phyloP scores from a whole-genome alignment of 2,329 filamentous ascomycete genomes.

The Ophiocordyceps sinensis region DNA sequence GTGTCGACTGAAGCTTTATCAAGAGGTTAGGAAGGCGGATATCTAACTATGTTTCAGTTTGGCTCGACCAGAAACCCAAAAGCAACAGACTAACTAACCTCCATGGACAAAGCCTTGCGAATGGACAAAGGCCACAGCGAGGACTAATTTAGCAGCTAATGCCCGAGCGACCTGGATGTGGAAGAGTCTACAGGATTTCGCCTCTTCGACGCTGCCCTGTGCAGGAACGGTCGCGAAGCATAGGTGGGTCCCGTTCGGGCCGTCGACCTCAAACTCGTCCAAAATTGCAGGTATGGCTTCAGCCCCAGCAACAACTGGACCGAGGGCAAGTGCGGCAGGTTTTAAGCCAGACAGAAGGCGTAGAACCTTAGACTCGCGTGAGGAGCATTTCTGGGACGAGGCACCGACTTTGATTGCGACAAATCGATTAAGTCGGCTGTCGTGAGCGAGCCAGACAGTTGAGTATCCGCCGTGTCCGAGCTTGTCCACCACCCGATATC shows the following conservation, averaged over 20 bases:
- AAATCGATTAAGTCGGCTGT: constrained; percentile 7
- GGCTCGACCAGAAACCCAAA: background rate
- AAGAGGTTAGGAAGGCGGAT: constrained; percentile 19
- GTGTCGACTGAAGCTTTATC: constrained; percentile 7
- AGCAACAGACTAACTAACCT: constrained; percentile 2
- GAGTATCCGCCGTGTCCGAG: constrained; percentile 22
- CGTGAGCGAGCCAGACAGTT: constrained; percentile 25
- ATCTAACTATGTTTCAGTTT: constrained; percentile 3
- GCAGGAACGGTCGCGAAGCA: background rate
- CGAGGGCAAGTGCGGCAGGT: too few species aligned
- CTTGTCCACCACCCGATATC: constrained; percentile 22
- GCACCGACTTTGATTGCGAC: constrained; percentile 4
- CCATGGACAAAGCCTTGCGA: constrained; percentile 12
- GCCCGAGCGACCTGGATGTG: constrained; percentile 1
- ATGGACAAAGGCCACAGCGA: constrained; percentile 10
- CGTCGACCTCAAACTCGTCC: background rate
- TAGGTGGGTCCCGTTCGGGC: background rate
- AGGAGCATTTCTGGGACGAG: background rate
- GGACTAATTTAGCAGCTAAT: constrained; percentile 4
- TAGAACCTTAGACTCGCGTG: background rate
- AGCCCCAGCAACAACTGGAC: too few species aligned
- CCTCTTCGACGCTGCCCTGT: background rate
- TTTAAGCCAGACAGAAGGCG: background rate
- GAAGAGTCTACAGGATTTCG: background rate
- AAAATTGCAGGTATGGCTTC: background rate